phyloP scores from a whole-genome alignment of 2,329 filamentous ascomycete genomes.

The Pyricularia pennisetigena region DNA sequence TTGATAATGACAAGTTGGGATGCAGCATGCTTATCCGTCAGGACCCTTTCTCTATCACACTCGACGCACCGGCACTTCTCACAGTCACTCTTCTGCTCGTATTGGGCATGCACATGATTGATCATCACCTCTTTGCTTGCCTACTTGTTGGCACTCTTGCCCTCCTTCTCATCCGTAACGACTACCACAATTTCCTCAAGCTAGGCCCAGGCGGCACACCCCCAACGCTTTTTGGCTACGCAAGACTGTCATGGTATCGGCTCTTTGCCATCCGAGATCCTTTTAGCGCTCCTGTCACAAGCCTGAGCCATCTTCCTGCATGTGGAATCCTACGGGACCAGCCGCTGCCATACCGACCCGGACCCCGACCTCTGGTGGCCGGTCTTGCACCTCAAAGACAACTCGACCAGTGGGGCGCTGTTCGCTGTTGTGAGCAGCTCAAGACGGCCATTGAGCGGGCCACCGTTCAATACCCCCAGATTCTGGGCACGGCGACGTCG shows the following conservation, averaged over 20 bases:
- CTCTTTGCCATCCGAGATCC: slow-evolving; percentile 63
- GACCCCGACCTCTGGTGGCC: slow-evolving; percentile 54
- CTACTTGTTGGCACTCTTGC: slow-evolving; percentile 40
- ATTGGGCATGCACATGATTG: slow-evolving; percentile 39
- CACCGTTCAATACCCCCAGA: slow-evolving; percentile 29
- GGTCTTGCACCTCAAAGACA: slow-evolving; percentile 80
- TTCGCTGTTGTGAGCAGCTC: slow-evolving; percentile 44
- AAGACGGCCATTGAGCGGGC: slow-evolving; percentile 42
- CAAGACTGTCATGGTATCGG: slow-evolving; percentile 62
- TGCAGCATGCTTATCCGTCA: slow-evolving; percentile 36
- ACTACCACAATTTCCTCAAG: slow-evolving; percentile 66
- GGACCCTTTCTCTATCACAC: slow-evolving; percentile 40
- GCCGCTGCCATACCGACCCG: slow-evolving; percentile 50
- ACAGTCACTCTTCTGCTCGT: slow-evolving; percentile 34
- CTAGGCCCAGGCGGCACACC: slow-evolving; percentile 77
- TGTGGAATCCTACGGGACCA: slow-evolving; percentile 44
- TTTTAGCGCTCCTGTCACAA: slow-evolving; percentile 46
- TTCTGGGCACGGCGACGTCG: slow-evolving; percentile 53
- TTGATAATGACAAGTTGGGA: slow-evolving; percentile 13
- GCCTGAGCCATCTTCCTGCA: slow-evolving; percentile 39
- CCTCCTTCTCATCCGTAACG: slow-evolving; percentile 48
- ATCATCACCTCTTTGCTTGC: slow-evolving; percentile 34
- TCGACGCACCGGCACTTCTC: slow-evolving; percentile 39
- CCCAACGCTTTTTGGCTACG: slow-evolving; percentile 61
- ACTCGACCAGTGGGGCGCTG: slow-evolving; percentile 53